These are phyloP conservation scores for Malassezia brasiliensis DNA, from an alignment of 1,284 basidiomycete genomes.

Conservation along the genomic window DNA sequence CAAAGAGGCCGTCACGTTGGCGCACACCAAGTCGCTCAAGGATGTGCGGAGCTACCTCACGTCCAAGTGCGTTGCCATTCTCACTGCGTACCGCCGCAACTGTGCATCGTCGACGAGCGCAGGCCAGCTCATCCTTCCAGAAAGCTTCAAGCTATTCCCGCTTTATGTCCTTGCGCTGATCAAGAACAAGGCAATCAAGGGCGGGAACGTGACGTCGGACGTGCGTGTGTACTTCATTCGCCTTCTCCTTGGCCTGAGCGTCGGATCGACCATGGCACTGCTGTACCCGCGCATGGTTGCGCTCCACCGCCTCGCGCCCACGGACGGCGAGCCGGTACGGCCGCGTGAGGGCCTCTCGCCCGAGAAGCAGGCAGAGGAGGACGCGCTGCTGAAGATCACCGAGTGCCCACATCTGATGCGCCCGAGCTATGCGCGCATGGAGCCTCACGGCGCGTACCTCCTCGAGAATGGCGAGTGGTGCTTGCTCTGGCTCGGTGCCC, in stretches of 20 bases:
- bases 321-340: slow-evolving; percentile 59
- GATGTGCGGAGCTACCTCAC: slow-evolving; percentile 75
- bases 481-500: slow-evolving; percentile 82
- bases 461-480: slow-evolving; percentile 85
- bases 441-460: slow-evolving; percentile 78
- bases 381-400: slow-evolving; percentile 55
- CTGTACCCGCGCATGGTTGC: slow-evolving; percentile 85
- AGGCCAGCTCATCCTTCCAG: slow-evolving; percentile 86
- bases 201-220: slow-evolving; percentile 78
- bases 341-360: slow-evolving; percentile 42
- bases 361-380: slow-evolving; percentile 49
- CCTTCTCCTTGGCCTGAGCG: slow-evolving; percentile 62
- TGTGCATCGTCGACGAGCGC: slow-evolving; percentile 74
- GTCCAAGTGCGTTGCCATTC: slow-evolving; percentile 70
- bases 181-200: slow-evolving; percentile 83
- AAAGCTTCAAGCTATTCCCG: slow-evolving; percentile 80
- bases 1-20: slow-evolving; percentile 65
- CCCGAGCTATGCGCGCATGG: slow-evolving; percentile 76
- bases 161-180: slow-evolving; percentile 72
- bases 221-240: slow-evolving; percentile 80
- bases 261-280: slow-evolving; percentile 63
- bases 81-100: slow-evolving; percentile 78
- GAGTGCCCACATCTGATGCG: slow-evolving; percentile 66
- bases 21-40: slow-evolving; percentile 61
- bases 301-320: slow-evolving; percentile 70